Evolutionary conservation across 331 rosid species (phyloP), one percentile per base, ranked within the genome.

Genomic region (Rosa hybrid): DNA sequence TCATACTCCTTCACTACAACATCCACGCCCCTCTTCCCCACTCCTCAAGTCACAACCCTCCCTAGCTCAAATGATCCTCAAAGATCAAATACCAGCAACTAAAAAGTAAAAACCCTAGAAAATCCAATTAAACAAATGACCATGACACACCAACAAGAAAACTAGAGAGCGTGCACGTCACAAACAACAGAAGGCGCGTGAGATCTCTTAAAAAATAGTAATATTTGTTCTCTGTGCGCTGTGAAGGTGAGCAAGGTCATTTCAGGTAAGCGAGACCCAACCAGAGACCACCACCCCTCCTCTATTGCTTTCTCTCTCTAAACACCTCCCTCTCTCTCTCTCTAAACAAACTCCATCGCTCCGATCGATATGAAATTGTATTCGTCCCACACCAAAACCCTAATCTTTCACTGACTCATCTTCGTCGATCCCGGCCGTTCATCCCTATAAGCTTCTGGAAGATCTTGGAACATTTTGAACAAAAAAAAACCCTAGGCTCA

Each of bases 401-500:
- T 62, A 27, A 62, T 62, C 41, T 59, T 9, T 21, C 34, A 21
- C 30, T 27, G 68, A 62, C 27, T 72, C 12, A 21, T 23, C 78
- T 57, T 80, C 81, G 0, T 34, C 39, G 39, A 34, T 34, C 39
- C 39, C 39, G 39, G 39, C 39, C 39, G 39, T 34, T 34, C 39
- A 34, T 34, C 39, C 39, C 39, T 34, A 34, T 34, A 34, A 34
- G 39, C 39, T 34, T 34, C 4, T 34, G 39, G 39, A 34, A 59
- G 27, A 59, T 21, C 30, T 59, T 54, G 4, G 4, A 59, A 21
- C 34, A 21, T 21, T n/a, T 21, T 59, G 13, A 59, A n/a, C 76
- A 78, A 51, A 71, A 51, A 51, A 34, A 86, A 87, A 80, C 86
- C 91, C 91, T 74, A 84, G 74, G 78, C 34, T 54, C 60, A 18